Conservation (phyloP, 495 filamentous ascomycete genomes). For the Aspergillus diversus region DNA sequence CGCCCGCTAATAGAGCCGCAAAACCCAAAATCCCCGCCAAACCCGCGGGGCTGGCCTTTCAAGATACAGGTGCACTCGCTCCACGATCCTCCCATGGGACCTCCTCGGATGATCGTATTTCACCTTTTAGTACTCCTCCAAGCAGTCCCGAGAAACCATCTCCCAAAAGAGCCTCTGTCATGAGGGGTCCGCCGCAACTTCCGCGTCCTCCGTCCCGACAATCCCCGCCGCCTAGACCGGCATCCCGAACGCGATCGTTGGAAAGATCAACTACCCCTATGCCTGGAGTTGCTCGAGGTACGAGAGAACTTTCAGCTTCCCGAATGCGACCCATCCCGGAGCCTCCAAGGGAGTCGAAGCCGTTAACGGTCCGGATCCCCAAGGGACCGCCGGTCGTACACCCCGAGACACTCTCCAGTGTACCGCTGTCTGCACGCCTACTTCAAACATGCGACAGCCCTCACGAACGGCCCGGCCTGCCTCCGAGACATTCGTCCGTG, state of each 20-base stretch:
- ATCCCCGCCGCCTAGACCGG: slow-evolving; percentile 28
- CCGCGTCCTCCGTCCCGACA: slow-evolving; percentile 23
- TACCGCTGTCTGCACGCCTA: slow-evolving; percentile 33
- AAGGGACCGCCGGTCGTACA: slow-evolving; percentile 25
- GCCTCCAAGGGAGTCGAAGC: slow-evolving; percentile 35
- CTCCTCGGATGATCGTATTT: slow-evolving; percentile 60
- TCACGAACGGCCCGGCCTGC: slow-evolving; percentile 63
- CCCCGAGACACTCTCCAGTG: slow-evolving; percentile 28
- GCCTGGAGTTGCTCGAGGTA: slow-evolving; percentile 22
- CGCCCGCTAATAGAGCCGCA: slow-evolving; percentile 76
- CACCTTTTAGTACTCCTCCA: slow-evolving; percentile 90
- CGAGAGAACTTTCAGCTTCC: slow-evolving; percentile 38
- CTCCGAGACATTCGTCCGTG: slow-evolving; percentile 49
- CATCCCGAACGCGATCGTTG: slow-evolving; percentile 32
- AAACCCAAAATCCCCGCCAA: slow-evolving; percentile 74
- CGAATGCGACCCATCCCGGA: slow-evolving; percentile 31
- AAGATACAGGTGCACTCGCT: slow-evolving; percentile 35
- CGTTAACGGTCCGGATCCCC: slow-evolving; percentile 44
- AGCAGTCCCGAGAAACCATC: slow-evolving; percentile 67
- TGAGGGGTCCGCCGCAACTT: slow-evolving; percentile 16
- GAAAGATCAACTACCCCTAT: slow-evolving; percentile 31
- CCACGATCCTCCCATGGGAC: slow-evolving; percentile 35
- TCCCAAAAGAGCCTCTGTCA: slow-evolving; percentile 24
- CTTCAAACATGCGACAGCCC: slow-evolving; percentile 39
- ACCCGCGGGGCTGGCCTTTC: slow-evolving; percentile 41